Conservation (phyloP, 1,284 basidiomycete species). For the Neolentinus lepideus region DNA sequence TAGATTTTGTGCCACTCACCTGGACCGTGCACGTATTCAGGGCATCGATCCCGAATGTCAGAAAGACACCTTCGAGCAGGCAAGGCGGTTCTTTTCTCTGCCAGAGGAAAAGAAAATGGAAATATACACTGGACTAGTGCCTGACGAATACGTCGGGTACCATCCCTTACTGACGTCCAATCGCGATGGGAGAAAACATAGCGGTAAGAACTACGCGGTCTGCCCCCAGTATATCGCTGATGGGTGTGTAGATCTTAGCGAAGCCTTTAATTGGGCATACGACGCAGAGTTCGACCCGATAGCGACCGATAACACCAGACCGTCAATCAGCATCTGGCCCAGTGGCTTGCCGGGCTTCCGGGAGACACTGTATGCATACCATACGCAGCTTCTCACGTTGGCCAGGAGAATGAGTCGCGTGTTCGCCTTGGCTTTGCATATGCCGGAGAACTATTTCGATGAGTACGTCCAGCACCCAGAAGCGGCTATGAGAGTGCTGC, state of each 20-base stretch:
- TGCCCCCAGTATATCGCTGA: neutral
- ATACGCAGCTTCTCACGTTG: slow-evolving; percentile 58
- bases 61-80: neutral
- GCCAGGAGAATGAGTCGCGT: slow-evolving; percentile 75
- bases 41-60: neutral
- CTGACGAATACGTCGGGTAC: slow-evolving; percentile 61
- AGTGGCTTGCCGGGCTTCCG: slow-evolving; percentile 40
- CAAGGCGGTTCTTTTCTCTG: slow-evolving; percentile 47
- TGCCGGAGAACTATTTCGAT: slow-evolving; percentile 72
- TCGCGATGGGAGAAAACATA: slow-evolving; percentile 46
- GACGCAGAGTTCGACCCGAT: slow-evolving; percentile 34
- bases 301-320: slow-evolving; percentile 26
- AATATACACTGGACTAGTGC: slow-evolving; percentile 23
- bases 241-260: slow-evolving; percentile 66
- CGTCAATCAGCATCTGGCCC: slow-evolving; percentile 56
- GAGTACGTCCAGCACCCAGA: slow-evolving; percentile 69
- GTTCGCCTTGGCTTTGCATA: slow-evolving; percentile 75
- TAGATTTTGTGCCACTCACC: neutral
- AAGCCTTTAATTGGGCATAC: slow-evolving; percentile 78
- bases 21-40: neutral
- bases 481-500: slow-evolving; percentile 76
- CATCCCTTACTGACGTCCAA: slow-evolving; percentile 53
- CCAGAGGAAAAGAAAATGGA: slow-evolving; percentile 53
- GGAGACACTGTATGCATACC: slow-evolving; percentile 49
- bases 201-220: neutral